Evolutionary conservation across 2,329 filamentous ascomycete species (phyloP), one percentile per base, ranked within the genome.

Genomic region (Catunica adiposa): DNA sequence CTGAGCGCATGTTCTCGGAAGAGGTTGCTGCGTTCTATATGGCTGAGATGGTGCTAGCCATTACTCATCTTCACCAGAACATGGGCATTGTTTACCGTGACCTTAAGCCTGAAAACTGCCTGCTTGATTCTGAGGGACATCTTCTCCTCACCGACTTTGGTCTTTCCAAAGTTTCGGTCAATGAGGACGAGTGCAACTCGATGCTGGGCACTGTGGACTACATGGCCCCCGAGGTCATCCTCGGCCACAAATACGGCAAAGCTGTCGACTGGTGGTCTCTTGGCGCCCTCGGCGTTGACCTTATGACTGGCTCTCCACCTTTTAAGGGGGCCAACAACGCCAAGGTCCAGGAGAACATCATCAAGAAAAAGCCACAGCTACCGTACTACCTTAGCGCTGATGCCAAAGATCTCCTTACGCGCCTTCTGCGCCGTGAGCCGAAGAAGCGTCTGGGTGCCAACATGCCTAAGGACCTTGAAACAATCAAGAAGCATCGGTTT

Each of bases 261-360:
- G 83, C 89, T 1, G 94, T 96, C 17, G 92, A 98, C 70, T 98
- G 90, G 90, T 98, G 92, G 92, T 95, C 89, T 3, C 83, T 98
- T 50, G 92, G 94, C 37, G 89, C 90, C 2, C 77, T 98, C 48
- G 89, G 87, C 34, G 94, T 83, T 67, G 92, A 98, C 66, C 74
- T 98, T 37, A 82, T 98, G 67, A 97, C 90, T 8, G 92, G 94
- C 54, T 83, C 83, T 55, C 89, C 90, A 7, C 92, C 94, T 0
- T 98, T 97, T 71, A 81, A 81, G 25, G 92, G 87, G 46, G 83
- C 83, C 67, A 97, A 96, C 70, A 83, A 94, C 66, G 82, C 87
- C 65, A 97, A 95, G 73, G 89, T 96, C 60, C 88, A 95, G 68
- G 85, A 96, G 63, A 94, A 92, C 67, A 98, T 98, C 63, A 74